Conservation (phyloP, 2,329 filamentous ascomycete genomes). For the Dissoconium aciculare region DNA sequence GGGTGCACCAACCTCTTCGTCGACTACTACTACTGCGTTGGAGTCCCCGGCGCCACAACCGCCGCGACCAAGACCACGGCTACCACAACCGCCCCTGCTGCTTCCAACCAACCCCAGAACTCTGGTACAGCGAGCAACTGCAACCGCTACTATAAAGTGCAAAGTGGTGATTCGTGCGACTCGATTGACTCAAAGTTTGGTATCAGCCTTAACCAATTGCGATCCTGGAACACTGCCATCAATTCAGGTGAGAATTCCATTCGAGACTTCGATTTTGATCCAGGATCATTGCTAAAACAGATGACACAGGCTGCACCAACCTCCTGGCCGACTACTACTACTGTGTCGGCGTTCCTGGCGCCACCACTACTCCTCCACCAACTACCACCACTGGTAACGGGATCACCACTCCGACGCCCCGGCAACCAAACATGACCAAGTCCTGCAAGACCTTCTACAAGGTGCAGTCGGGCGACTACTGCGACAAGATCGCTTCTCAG, state of each 20-base stretch:
- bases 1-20: conserved; percentile 3
- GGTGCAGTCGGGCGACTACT: conserved; percentile 3
- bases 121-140: conserved; percentile 4
- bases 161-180: conserved; percentile 5
- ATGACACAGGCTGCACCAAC: conserved; percentile 2
- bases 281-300: too few relatives aligned
- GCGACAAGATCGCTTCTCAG: conserved; percentile 2
- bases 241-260: too few relatives aligned
- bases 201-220: conserved; percentile 4
- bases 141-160: conserved; percentile 3
- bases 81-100: conserved; percentile 8
- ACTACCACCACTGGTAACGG: conserved; percentile 2
- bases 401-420: conserved; percentile 4
- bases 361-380: conserved; percentile 2
- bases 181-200: conserved; percentile 4
- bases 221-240: conserved; percentile 5
- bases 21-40: conserved; percentile 6
- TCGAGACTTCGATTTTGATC: too few relatives aligned
- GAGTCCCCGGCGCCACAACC: conserved; percentile 7
- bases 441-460: conserved; percentile 6
- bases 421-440: conserved; percentile 3
- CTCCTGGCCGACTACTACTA: conserved; percentile 3
- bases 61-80: conserved; percentile 13
- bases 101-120: too few relatives aligned
- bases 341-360: conserved; percentile 2